Evolutionary conservation across 495 filamentous ascomycete genomes (phyloP).

Genomic region (Xeromyces bisporus): DNA sequence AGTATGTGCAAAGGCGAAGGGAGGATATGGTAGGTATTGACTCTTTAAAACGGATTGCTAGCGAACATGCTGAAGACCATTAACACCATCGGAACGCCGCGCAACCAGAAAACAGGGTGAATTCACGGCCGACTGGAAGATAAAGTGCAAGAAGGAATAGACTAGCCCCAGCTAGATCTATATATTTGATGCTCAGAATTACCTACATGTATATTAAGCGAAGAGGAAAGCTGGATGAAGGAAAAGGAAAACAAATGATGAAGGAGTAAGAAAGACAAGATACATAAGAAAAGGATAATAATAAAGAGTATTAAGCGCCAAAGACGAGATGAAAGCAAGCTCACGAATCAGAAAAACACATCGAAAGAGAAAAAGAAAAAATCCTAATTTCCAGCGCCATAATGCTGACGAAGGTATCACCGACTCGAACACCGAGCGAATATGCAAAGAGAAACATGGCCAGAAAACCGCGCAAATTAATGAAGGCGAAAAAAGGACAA

Average conservation of each 20-base stretch:
- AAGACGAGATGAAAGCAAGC: too few species aligned
- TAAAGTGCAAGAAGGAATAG: too few species aligned
- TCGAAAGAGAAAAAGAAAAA: conserved; percentile 4
- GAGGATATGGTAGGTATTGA: too few species aligned
- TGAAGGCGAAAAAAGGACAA: not conserved
- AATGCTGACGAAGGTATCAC: not conserved
- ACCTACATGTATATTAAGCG: not conserved
- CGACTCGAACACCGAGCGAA: not conserved
- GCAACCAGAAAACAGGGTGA: too few species aligned
- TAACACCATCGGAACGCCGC: too few species aligned
- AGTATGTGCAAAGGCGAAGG: too few species aligned
- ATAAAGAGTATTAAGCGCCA: not conserved
- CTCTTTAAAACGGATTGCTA: too few species aligned
- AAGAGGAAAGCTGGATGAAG: not conserved
- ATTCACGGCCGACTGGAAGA: too few species aligned
- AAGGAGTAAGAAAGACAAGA: conserved; percentile 4
- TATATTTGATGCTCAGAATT: too few species aligned
- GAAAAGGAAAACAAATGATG: conserved; percentile 1
- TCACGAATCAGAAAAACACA: conserved; percentile 4
- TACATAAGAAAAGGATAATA: conserved; percentile 2
- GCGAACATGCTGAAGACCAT: too few species aligned
- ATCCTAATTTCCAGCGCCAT: not conserved
- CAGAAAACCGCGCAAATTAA: not conserved
- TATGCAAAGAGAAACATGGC: not conserved
- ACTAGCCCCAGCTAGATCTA: too few species aligned